Percentiles rank a stretch among this genome's conserved stretches.
phyloP scores from a whole-genome alignment of 495 filamentous ascomycete genomes.

The Daldinia caldariorum region DNA sequence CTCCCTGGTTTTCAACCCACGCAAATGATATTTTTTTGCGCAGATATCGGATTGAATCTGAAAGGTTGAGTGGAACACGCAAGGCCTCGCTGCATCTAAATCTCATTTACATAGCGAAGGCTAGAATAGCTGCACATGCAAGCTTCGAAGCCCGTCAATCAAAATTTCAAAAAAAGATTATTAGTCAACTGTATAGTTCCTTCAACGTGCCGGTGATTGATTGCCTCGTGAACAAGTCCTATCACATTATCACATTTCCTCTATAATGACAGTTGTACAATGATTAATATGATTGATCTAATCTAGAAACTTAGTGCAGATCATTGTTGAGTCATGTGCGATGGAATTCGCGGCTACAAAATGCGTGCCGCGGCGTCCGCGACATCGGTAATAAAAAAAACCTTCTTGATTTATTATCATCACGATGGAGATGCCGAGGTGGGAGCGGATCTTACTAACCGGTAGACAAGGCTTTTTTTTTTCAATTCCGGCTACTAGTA shows the following conservation, averaged over 20 bases:
- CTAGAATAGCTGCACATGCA: constrained; percentile 20
- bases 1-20: constrained; percentile 44
- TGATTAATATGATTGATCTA: constrained; percentile 25
- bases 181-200: constrained; percentile 29
- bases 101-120: constrained; percentile 40
- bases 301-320: constrained; percentile 10
- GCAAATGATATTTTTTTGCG: constrained; percentile 11
- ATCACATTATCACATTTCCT: constrained; percentile 17
- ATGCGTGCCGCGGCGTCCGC: constrained; percentile 21
- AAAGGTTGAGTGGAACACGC: constrained; percentile 41
- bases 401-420: constrained; percentile 23
- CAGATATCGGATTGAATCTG: constrained; percentile 22
- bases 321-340: constrained; percentile 35
- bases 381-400: constrained; percentile 34
- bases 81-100: constrained; percentile 37
- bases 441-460: constrained; percentile 33
- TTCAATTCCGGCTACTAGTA: not conserved
- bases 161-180: constrained; percentile 31
- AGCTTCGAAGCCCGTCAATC: constrained; percentile 28
- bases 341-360: constrained; percentile 21
- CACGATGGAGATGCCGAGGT: constrained; percentile 31
- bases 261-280: not conserved
- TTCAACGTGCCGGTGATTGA: constrained; percentile 1
- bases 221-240: constrained; percentile 17
- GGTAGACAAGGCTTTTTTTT: not conserved